Evolutionary conservation across 352 stramenopile genomes (phyloP), one percentile per base, ranked within the genome.

Genomic region (Pythium plurisporium): DNA sequence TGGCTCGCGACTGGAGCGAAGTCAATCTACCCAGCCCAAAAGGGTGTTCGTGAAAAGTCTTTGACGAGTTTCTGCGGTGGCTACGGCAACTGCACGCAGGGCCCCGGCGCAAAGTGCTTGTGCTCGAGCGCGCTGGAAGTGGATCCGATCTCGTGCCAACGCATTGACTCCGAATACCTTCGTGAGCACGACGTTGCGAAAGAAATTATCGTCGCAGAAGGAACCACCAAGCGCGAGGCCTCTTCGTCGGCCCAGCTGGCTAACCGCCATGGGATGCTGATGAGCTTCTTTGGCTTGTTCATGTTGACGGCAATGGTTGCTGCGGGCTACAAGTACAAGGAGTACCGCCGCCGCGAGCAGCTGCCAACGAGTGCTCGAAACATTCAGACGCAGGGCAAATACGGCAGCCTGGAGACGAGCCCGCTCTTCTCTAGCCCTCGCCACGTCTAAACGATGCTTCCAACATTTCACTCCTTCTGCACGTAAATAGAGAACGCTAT

Each of bases 51-150:
- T n/a, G 74, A 87, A 12, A 82, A 76, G 45, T 75, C 56, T 6
- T 57, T 89, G 5, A 90, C 79, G 4, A 44, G 58, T 15, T 90
- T 79, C 44, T 92, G 82, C 55, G 83, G 64, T 29, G 82, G 82
- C 47, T 89, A 88, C 55, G 82, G 82, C 1, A 63, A 54, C 29
- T 92, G 82, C 34, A 22, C 50, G 4, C 52, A 88, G 19, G 82
- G 82, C 3, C 76, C 79, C 11, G 72, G 73, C 14, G 79, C 79
- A 2, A 77, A 44, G 3, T 92, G 82, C 62, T 72, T 81, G 44
- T 92, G 82, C 55, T 67, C 62, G 14, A 44, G 27, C 26, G 73
- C 64, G 26, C 53, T 87, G 10, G 10, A 49, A 2, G 52, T 90
- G 1, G 77, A 84, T 33, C 52, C 76, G 5, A 50, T 60, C 5